These are phyloP conservation scores for Persicaria tinctoria DNA, from an alignment of 148 eudicot genomes.

Conservation along the genomic window DNA sequence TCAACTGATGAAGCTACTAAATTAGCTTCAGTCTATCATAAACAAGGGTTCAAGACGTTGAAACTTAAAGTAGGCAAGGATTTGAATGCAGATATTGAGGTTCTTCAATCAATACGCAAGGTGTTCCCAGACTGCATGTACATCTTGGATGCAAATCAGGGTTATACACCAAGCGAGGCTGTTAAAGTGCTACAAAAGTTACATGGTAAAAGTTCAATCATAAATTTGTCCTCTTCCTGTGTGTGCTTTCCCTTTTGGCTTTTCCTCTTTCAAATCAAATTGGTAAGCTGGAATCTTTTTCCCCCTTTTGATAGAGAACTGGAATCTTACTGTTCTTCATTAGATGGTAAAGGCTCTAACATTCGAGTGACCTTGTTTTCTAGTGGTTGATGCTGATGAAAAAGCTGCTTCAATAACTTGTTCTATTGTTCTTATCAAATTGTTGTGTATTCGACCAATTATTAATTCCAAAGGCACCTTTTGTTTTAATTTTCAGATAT, in stretches of 20 bases:
- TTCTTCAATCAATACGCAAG: constrained; percentile 55
- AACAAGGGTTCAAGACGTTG: constrained; percentile 67
- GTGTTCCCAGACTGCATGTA: constrained; percentile 61
- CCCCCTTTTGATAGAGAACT: too few relatives aligned
- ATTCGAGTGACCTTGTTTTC: background rate
- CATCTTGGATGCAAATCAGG: constrained; percentile 90
- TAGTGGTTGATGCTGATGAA: background rate
- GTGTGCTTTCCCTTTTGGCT: background rate
- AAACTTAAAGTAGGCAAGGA: constrained; percentile 90
- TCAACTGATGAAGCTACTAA: constrained; percentile 54
- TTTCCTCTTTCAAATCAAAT: background rate
- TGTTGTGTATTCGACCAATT: too few relatives aligned
- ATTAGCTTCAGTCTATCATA: constrained; percentile 54
- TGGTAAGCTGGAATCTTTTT: background rate
- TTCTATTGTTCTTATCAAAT: too few relatives aligned
- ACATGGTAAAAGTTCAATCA: constrained; percentile 34
- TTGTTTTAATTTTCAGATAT: constrained; percentile 37
- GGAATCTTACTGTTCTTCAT: background rate
- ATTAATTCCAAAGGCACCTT: too few relatives aligned
- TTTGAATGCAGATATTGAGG: constrained; percentile 58
- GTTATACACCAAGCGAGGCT: constrained; percentile 66
- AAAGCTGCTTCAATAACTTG: too few relatives aligned
- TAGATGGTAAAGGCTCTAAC: background rate
- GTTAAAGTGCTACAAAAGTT: constrained; percentile 64
- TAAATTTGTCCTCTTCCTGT: background rate